Base-by-base conservation (phyloP, 2,329 filamentous ascomycete genomes). In the Ophiostoma quercus region DNA sequence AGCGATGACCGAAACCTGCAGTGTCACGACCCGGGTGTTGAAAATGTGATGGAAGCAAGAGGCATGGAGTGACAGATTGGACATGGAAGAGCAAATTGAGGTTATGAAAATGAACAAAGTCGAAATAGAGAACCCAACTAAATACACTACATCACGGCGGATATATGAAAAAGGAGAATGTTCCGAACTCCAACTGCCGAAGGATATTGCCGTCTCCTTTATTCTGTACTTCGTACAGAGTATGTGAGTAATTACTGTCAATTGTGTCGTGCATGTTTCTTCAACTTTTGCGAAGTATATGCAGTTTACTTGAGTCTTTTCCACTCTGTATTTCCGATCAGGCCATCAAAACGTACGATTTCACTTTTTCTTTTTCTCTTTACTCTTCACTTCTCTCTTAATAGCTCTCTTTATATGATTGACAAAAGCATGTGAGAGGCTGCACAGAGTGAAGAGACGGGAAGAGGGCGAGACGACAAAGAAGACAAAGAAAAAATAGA, bases 101-200 rank as follows among this genome's bases (percentile, higher is more conserved):
- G 14, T 34, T 8, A 8, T 8, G 34, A 34, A 34, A 12, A 3
- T 2, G 12, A 41, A 41, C 11, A 12, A 7, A 47, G 16, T 47
- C 14, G 41, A 47, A 47, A 47, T 47, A 47, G 14, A 47, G 3
- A 19, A 16, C 16, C 5, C 41, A 47, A 19, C 39, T 41, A 41
- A 43, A 47, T 47, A 19, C 41, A 47, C 41, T 19, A 47, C 41
- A 19, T 47, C 41, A 54, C 51, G 51, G 51, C 51, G 51, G 51
- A 57, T 57, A 25, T 57, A 57, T 57, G 51, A 57, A 57, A 57
- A 57, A 9, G 51, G 51, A 29, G 51, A 57, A 57, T 57, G 22
- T 57, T 25, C 22, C 51, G 51, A 57, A 11, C 51, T 22, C 16
- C 51, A 57, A 57, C 51, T 57, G 51, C 51, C 51, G 51, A 57